These are phyloP conservation scores for Cryptococcus sp. DNA, from an alignment of 1,284 basidiomycete species.

Conservation along the genomic window DNA sequence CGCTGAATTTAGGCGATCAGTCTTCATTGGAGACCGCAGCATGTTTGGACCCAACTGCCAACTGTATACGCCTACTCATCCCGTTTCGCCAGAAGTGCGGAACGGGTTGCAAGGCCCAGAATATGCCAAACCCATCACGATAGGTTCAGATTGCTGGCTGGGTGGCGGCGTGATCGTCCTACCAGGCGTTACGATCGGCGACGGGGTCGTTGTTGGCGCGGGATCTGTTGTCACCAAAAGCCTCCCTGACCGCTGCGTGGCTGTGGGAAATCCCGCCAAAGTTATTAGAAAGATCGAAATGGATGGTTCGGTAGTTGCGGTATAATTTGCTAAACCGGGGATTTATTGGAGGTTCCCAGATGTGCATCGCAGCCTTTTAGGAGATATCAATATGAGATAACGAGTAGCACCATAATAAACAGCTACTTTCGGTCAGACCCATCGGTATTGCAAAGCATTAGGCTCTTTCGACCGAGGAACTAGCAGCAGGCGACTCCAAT, in stretches of 20 bases:
- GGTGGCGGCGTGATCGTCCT: conserved; percentile 56
- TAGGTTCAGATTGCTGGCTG: conserved; percentile 55
- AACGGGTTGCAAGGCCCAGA: conserved; percentile 49
- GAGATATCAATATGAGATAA: too few relatives aligned
- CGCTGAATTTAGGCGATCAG: conserved; percentile 12
- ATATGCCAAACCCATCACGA: conserved; percentile 49
- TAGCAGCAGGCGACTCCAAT: too few relatives aligned
- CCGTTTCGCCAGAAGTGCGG: conserved; percentile 52
- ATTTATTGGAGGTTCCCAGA: too few relatives aligned
- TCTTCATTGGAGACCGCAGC: conserved; percentile 49
- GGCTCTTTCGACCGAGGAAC: too few relatives aligned
- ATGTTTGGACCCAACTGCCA: conserved; percentile 53
- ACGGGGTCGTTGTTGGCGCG: conserved; percentile 56
- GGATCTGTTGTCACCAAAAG: conserved; percentile 57
- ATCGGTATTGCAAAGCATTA: too few relatives aligned
- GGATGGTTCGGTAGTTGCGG: too few relatives aligned
- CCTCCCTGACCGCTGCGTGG: conserved; percentile 54
- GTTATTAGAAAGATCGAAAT: conserved; percentile 52
- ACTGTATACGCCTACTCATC: conserved; percentile 53
- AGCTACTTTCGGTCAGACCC: too few relatives aligned
- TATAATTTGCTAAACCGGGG: too few relatives aligned
- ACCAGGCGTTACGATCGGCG: conserved; percentile 56
- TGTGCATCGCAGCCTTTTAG: too few relatives aligned
- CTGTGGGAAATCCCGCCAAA: conserved; percentile 56
- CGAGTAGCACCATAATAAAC: too few relatives aligned